Conservation (phyloP, 78 protist genomes). For the Monocercomonoides exilis region DNA sequence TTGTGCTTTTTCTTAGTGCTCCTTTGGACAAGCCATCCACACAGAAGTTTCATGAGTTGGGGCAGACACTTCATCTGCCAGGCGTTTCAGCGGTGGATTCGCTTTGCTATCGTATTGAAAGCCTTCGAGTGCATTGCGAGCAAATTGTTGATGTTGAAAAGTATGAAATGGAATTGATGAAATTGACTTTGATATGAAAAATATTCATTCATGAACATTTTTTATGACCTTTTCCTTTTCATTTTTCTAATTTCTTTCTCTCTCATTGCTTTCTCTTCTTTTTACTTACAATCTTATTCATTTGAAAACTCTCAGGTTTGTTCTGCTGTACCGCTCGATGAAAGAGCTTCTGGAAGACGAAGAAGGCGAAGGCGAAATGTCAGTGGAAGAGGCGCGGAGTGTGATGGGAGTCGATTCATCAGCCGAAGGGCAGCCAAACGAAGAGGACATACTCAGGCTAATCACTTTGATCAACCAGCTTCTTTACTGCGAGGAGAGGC, state of each 20-base stretch:
- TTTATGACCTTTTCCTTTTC: too few species aligned
- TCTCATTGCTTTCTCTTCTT: too few species aligned
- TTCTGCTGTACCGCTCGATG: neutral
- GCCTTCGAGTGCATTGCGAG: neutral
- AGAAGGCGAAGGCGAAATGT: neutral
- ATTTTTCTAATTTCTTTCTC: too few species aligned
- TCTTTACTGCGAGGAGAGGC: neutral
- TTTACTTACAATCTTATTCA: too few species aligned
- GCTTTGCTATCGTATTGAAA: conserved; percentile 3
- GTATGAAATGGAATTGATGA: too few species aligned
- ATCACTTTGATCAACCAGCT: neutral
- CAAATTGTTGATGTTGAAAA: neutral
- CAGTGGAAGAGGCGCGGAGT: neutral
- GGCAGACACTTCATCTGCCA: conserved; percentile 15
- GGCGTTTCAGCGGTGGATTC: neutral
- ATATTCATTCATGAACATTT: too few species aligned
- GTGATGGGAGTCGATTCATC: conserved; percentile 15
- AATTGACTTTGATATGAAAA: too few species aligned
- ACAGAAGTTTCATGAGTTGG: neutral
- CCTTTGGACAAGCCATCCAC: neutral
- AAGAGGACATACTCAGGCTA: too few species aligned
- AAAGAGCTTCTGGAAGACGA: neutral
- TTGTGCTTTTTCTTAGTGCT: neutral
- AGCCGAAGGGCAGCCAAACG: too few species aligned
- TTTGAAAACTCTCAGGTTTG: too few species aligned